Percentiles rank a stretch among this genome's conserved stretches.
phyloP scores from a whole-genome alignment of 2,329 filamentous ascomycete genomes.

The Pseudogymnoascus sp. region DNA sequence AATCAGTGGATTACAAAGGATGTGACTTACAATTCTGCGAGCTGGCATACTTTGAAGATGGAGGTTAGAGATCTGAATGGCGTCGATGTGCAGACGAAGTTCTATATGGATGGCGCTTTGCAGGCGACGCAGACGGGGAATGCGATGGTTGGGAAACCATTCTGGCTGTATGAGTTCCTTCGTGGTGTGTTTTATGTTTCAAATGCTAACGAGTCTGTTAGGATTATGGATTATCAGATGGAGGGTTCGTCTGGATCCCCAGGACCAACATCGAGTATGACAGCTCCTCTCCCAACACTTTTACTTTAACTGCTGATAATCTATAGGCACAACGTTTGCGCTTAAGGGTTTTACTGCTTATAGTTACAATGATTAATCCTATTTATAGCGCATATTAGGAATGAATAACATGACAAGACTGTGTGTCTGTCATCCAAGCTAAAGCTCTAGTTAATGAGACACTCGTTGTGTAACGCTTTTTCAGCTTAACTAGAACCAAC shows the following conservation, averaged over 20 bases:
- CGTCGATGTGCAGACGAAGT: slow-evolving; percentile 42
- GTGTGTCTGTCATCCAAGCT: not conserved
- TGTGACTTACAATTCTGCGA: slow-evolving; percentile 37
- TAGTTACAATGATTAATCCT: slow-evolving; percentile 9
- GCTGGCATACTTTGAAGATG: slow-evolving; percentile 41
- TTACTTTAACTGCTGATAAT: not conserved
- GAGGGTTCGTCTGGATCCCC: slow-evolving; percentile 17
- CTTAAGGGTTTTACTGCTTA: slow-evolving; percentile 12
- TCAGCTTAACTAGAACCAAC: not conserved
- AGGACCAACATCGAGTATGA: slow-evolving; percentile 14
- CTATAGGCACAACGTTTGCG: slow-evolving; percentile 10
- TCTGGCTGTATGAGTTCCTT: slow-evolving; percentile 29
- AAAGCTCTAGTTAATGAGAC: not conserved
- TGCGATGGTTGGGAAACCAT: slow-evolving; percentile 38
- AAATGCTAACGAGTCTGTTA: not conserved
- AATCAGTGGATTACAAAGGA: slow-evolving; percentile 38
- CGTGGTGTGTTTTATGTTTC: not conserved
- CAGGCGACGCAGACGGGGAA: slow-evolving; percentile 42
- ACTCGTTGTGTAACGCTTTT: not conserved
- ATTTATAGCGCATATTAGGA: not conserved
- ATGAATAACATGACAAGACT: not conserved
- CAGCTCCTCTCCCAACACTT: too few relatives aligned
- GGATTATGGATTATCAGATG: slow-evolving; percentile 17
- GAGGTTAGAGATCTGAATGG: slow-evolving; percentile 43
- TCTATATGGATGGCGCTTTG: slow-evolving; percentile 43